Base-by-base conservation (phyloP, 2,329 filamentous ascomycete species). In the Neonectria ditissima region DNA sequence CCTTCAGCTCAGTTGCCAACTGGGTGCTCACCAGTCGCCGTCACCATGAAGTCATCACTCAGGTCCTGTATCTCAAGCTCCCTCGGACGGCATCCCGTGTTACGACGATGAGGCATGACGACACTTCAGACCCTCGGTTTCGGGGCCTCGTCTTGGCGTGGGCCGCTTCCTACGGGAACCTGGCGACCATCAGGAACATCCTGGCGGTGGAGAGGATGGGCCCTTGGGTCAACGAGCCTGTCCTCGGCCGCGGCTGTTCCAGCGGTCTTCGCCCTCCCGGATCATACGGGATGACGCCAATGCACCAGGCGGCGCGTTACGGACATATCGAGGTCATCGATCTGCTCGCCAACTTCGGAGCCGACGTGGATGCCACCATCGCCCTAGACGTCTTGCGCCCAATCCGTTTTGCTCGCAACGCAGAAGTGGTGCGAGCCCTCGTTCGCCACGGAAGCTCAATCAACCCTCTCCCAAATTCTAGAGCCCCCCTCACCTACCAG, bases 301-400 rank as follows among this genome's bases (percentile, higher is more conserved):
- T 66, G 43, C 61, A 65, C 11, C 47, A 57, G 13, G 61, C 64
- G 5, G 61, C 64, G 7, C 32, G 45, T 5, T n/a, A 13, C n/a
- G 64, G 64, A 10, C 61, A 59, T 2, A 5, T 37, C 11, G 24
- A 54, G 16, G 44, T 24, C 13, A 59, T 66, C 10, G 44, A 55
- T 6, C 44, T 63, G 2, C 55, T 63, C 9, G 43, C 59, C 28
- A 32, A 50, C 8, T 39, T 55, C 24, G 60, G 60, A 20, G 60
- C 60, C 22, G 20, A 55, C 28, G 41, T 55, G 9, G 60, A 59
- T 4, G 26, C 30, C 20, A 28, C 37, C 10, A 18, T 50, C 2
- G 20, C 18, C 2, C 34, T 26, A 18, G 37, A 43, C 7, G 34
- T 37, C 34, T 22, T 61, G 2, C 61, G 64, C 4, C 61, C 64